phyloP scores from a whole-genome alignment of 1,284 basidiomycete species.

The Cutaneotrichosporon cutaneum region DNA sequence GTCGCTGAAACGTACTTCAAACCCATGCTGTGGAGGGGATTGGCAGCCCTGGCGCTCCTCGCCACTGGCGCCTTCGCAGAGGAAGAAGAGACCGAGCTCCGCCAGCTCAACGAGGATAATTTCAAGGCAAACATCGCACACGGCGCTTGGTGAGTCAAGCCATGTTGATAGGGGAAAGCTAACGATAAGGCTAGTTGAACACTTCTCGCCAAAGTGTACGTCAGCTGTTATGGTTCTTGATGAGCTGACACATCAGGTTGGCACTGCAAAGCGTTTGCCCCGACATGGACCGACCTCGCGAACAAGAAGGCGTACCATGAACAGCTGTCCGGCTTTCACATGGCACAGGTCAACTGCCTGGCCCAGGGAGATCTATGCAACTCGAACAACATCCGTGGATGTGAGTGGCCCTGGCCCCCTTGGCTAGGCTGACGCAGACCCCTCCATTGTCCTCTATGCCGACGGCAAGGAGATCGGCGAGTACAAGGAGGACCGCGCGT shows the following conservation, averaged over 20 bases:
- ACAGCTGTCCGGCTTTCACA: slow-evolving; percentile 61
- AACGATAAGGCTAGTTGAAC: slow-evolving; percentile 51
- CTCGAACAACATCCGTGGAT: slow-evolving; percentile 66
- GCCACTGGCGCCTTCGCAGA: slow-evolving; percentile 10
- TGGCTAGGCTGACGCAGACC: slow-evolving; percentile 55
- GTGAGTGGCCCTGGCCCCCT: slow-evolving; percentile 34
- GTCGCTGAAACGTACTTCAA: neutral
- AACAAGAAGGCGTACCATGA: slow-evolving; percentile 60
- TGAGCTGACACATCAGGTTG: slow-evolving; percentile 32
- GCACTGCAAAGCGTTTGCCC: slow-evolving; percentile 57
- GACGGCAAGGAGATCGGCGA: slow-evolving; percentile 64
- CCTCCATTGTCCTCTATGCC: slow-evolving; percentile 67
- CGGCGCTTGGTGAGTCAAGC: slow-evolving; percentile 65
- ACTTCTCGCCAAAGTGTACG: slow-evolving; percentile 53
- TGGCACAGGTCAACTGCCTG: slow-evolving; percentile 84
- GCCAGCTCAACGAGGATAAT: slow-evolving; percentile 63
- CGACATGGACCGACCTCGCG: slow-evolving; percentile 75
- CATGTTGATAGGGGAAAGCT: neutral
- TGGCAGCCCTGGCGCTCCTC: neutral
- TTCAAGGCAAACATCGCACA: slow-evolving; percentile 61
- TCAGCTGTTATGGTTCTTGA: neutral
- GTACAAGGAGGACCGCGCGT: slow-evolving; percentile 61
- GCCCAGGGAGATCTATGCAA: slow-evolving; percentile 79
- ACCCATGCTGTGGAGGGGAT: slow-evolving; percentile 1
- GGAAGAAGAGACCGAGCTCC: slow-evolving; percentile 25